Evolutionary conservation across 768 basidiomycete species (phyloP), one percentile per base, ranked within the genome.

Genomic region (Lactarius hatsudake): DNA sequence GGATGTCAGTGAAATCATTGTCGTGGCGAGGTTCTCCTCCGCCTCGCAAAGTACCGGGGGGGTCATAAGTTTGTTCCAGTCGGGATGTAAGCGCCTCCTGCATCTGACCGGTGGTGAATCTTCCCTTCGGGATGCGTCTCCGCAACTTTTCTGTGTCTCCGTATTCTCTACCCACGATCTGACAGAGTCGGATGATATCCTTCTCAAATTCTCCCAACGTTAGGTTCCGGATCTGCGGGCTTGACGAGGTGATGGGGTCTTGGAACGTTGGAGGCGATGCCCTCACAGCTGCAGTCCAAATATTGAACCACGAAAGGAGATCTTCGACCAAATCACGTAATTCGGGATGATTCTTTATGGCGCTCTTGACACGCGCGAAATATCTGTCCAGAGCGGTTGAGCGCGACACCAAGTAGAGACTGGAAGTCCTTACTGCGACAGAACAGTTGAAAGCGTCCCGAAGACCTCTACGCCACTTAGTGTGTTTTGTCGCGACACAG

Each of bases 1-100:
- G 28, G 17, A 91, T 86, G 42, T 86, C 80, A 28, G 75, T 73
- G 55, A 75, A 78, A 70, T 91, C 90, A 63, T 91, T 92, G 72
- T 92, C 85, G 65, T 92, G 90, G 1, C 90, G 82, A 0, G 82
- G 80, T 34, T 12, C 26, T 0, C 87, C 87, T 0, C 78, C 80
- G 1, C 62, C 30, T 12, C 84, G 82, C 3, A 83, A 74, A 0
- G 72, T 72, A 12, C 88, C 88, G 0, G 89, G 88, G 5, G 84
- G 84, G 38, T 86, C 82, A 68, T 84, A 89, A 5, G 71, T 75
- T 28, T 75, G 74, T 74, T 45, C 74, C 72, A 68, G 82, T 69
- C 13, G 82, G 77, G 62, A 80, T 73, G 61, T 78, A 32, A 48
- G 83, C 60, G 58, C 81, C 82, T 69, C 81, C 75, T 66, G 62